Evolutionary conservation across 768 basidiomycete species (phyloP).

Genomic region (Gyrodon lividus): DNA sequence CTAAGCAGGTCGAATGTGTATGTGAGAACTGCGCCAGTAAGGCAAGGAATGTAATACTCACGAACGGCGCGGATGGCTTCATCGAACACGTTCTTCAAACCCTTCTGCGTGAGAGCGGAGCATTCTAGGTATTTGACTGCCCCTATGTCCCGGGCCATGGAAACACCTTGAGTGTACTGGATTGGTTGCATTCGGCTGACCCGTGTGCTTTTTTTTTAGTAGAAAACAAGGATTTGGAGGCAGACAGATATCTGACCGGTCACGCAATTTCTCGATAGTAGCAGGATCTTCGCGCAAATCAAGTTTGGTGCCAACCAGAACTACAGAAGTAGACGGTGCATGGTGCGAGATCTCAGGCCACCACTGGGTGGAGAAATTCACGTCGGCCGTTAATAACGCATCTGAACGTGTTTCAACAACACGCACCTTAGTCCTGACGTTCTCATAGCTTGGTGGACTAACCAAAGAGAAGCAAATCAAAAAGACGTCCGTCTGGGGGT

Average conservation of each 20-base stretch:
- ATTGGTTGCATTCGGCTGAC: constrained; percentile 91
- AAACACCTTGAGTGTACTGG: constrained; percentile 85
- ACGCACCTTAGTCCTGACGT: constrained; percentile 93
- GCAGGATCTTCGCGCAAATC: constrained; percentile 94
- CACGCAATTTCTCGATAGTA: constrained; percentile 90
- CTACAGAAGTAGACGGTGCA: constrained; percentile 89
- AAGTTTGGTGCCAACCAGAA: constrained; percentile 95
- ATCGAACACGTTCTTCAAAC: constrained; percentile 98
- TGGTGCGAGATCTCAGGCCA: constrained; percentile 97
- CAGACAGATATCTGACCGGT: constrained; percentile 56
- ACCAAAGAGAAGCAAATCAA: constrained; percentile 99
- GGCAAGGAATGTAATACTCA: constrained; percentile 44
- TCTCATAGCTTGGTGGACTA: constrained; percentile 97
- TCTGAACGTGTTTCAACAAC: not conserved
- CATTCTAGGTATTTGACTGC: constrained; percentile 97
- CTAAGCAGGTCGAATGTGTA: constrained; percentile 35
- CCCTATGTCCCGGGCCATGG: constrained; percentile 90
- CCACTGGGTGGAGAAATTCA: constrained; percentile 56
- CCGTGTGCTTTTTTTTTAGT: constrained; percentile 6
- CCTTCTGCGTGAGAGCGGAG: constrained; percentile 96
- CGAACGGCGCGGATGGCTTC: constrained; percentile 96
- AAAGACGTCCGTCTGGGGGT: constrained; percentile 99
- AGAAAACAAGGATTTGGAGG: constrained; percentile 6
- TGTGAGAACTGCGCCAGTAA: constrained; percentile 5
- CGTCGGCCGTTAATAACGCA: constrained; percentile 4